Conservation (phyloP, 371 early-diverging fungal genomes). For the Sporodiniella umbellata region DNA sequence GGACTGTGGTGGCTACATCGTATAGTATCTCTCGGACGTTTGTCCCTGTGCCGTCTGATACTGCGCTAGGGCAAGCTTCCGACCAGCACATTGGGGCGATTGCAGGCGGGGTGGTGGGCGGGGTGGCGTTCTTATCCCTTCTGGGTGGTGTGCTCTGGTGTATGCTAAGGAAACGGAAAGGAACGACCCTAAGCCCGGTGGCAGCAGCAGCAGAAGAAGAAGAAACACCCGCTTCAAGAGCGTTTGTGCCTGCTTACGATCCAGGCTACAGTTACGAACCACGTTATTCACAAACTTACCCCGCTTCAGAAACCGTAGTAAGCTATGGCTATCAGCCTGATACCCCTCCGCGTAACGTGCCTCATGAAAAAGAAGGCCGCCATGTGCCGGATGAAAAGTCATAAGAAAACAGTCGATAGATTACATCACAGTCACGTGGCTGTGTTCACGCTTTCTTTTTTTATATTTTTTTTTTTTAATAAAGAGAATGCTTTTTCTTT, state of each 20-base stretch:
- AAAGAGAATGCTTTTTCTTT: not conserved
- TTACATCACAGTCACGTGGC: too few species aligned
- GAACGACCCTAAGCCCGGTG: not conserved
- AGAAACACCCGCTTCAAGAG: constrained; percentile 2
- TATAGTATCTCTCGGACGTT: constrained; percentile 9
- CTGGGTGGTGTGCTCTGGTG: too few species aligned
- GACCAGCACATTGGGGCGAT: constrained; percentile 12
- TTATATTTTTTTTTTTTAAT: too few species aligned
- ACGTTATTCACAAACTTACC: constrained; percentile 3
- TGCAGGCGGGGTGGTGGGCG: constrained; percentile 21
- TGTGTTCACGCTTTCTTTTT: too few species aligned
- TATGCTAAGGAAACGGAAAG: too few species aligned
- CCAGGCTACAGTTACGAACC: constrained; percentile 1
- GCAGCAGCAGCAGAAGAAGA: not conserved
- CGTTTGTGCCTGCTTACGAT: constrained; percentile 21
- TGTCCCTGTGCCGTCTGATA: too few species aligned
- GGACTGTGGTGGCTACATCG: too few species aligned
- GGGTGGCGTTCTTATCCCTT: constrained; percentile 14
- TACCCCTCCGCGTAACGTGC: constrained; percentile 16
- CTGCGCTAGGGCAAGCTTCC: too few species aligned
- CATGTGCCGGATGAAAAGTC: constrained; percentile 21
- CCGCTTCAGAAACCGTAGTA: not conserved
- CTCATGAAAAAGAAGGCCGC: constrained; percentile 16
- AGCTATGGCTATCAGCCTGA: not conserved
- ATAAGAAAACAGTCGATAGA: not conserved